Conservation (phyloP, 2,329 filamentous ascomycete species). For the Magnaporthiopsis incrustans region DNA sequence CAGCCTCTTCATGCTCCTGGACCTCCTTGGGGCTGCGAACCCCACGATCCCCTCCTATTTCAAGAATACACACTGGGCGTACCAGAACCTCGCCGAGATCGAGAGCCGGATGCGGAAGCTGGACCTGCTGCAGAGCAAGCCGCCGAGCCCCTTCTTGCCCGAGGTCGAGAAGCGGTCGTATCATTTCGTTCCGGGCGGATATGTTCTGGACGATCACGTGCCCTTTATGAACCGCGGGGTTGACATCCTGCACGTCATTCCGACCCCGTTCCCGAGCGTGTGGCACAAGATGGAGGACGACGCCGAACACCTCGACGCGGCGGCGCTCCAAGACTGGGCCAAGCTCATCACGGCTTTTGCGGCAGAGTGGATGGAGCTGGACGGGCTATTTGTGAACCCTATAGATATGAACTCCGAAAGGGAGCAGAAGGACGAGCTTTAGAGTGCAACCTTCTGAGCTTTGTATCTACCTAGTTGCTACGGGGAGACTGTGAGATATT, state of each 20-base stretch:
- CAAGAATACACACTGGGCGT: slow-evolving; percentile 75
- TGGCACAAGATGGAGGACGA: slow-evolving; percentile 88
- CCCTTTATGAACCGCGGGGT: slow-evolving; percentile 86
- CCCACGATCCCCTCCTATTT: slow-evolving; percentile 59
- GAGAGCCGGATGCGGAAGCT: slow-evolving; percentile 56
- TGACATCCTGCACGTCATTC: slow-evolving; percentile 83
- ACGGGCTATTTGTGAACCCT: slow-evolving; percentile 14
- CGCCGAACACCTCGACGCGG: slow-evolving; percentile 71
- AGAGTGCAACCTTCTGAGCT: slow-evolving; percentile 4
- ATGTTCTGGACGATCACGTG: slow-evolving; percentile 78
- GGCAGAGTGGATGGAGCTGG: slow-evolving; percentile 85
- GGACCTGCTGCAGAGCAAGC: slow-evolving; percentile 38
- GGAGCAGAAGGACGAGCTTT: slow-evolving; percentile 15
- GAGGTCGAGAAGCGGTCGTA: slow-evolving; percentile 48
- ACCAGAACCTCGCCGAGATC: slow-evolving; percentile 55
- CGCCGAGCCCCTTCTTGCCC: slow-evolving; percentile 50
- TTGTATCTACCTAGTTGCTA: not conserved
- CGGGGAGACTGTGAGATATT: not conserved
- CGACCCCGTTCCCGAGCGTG: slow-evolving; percentile 68
- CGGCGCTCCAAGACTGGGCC: slow-evolving; percentile 80
- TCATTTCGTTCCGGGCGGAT: slow-evolving; percentile 37
- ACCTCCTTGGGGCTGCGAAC: slow-evolving; percentile 51
- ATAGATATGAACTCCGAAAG: slow-evolving; percentile 4
- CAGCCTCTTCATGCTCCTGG: slow-evolving; percentile 51
- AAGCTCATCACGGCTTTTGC: slow-evolving; percentile 76